phyloP scores from a whole-genome alignment of 768 basidiomycete species.

The Aureoboletus auriporus region DNA sequence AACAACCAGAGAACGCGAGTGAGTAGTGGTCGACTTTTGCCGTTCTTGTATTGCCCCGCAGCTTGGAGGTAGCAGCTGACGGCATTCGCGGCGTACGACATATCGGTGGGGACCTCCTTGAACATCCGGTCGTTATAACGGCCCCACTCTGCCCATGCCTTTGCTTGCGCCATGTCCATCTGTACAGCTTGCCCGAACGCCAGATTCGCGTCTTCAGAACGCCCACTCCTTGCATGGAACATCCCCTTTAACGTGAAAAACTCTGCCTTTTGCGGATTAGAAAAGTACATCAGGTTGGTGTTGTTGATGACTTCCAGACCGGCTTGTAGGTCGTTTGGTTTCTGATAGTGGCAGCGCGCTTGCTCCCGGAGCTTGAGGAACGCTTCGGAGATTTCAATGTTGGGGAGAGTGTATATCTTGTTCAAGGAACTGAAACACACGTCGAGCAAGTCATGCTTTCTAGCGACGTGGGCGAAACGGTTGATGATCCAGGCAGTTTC shows the following conservation, averaged over 20 bases:
- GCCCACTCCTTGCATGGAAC: constrained; percentile 88
- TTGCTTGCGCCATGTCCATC: constrained; percentile 90
- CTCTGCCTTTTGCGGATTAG: constrained; percentile 90
- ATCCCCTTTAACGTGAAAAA: constrained; percentile 98
- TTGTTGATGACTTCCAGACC: constrained; percentile 99
- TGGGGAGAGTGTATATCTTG: constrained; percentile 97
- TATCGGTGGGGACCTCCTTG: constrained; percentile 74
- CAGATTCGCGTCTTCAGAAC: constrained; percentile 83
- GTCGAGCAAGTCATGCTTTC: constrained; percentile 94
- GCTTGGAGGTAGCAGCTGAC: constrained; percentile 98
- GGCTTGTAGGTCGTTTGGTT: constrained; percentile 86
- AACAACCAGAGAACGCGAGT: constrained; percentile 95
- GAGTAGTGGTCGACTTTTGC: constrained; percentile 88
- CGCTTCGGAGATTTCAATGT: constrained; percentile 99
- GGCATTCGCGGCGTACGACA: constrained; percentile 79
- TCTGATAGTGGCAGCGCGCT: constrained; percentile 96
- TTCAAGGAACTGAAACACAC: constrained; percentile 93
- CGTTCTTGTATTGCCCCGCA: constrained; percentile 89
- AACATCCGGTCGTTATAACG: constrained; percentile 90
- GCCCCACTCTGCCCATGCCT: constrained; percentile 99
- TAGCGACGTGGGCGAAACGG: constrained; percentile 95
- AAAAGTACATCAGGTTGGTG: constrained; percentile 98
- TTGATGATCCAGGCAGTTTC: constrained; percentile 99
- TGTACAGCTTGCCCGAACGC: constrained; percentile 96
- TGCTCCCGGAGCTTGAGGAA: constrained; percentile 99